Conservation (phyloP, 768 basidiomycete genomes). For the Collybia sp. region DNA sequence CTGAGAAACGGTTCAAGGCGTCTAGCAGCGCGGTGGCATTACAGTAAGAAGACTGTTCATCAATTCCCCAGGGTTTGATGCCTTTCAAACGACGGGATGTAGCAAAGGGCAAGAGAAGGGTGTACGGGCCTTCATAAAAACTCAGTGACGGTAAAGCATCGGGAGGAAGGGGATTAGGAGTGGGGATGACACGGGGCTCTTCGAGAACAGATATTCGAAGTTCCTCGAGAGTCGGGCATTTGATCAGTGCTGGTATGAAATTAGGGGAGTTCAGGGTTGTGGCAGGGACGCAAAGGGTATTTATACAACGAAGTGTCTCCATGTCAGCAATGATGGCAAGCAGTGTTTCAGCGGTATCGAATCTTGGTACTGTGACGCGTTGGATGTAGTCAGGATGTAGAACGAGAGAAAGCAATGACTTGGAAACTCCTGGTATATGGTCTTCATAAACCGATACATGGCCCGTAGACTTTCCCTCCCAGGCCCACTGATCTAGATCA, state of each 20-base stretch:
- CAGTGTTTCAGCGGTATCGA: conserved; percentile 24
- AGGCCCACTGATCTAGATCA: conserved; percentile 32
- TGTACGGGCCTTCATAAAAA: conserved; percentile 24
- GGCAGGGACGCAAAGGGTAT: conserved; percentile 18
- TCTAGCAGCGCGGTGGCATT: conserved; percentile 14
- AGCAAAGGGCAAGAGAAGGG: conserved; percentile 14
- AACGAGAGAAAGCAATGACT: conserved; percentile 17
- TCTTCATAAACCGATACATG: conserved; percentile 29
- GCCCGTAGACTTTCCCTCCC: conserved; percentile 27
- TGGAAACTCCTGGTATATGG: conserved; percentile 20
- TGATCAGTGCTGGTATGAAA: conserved; percentile 20
- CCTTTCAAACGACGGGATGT: conserved; percentile 16
- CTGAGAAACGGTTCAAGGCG: conserved; percentile 11
- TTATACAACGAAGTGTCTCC: conserved; percentile 13
- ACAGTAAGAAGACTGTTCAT: conserved; percentile 17
- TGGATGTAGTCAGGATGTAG: conserved; percentile 22
- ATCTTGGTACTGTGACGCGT: conserved; percentile 25
- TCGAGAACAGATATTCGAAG: conserved; percentile 25
- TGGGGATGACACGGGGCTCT: conserved; percentile 9
- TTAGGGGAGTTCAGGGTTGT: conserved; percentile 16
- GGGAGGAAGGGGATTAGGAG: conserved; percentile 10
- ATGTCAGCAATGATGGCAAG: conserved; percentile 16
- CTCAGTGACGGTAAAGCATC: conserved; percentile 16
- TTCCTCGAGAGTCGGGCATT: conserved; percentile 23
- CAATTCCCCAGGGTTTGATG: conserved; percentile 22